Evolutionary conservation across 2,329 filamentous ascomycete genomes (phyloP).

Genomic region (Cryphonectria naterciae): DNA sequence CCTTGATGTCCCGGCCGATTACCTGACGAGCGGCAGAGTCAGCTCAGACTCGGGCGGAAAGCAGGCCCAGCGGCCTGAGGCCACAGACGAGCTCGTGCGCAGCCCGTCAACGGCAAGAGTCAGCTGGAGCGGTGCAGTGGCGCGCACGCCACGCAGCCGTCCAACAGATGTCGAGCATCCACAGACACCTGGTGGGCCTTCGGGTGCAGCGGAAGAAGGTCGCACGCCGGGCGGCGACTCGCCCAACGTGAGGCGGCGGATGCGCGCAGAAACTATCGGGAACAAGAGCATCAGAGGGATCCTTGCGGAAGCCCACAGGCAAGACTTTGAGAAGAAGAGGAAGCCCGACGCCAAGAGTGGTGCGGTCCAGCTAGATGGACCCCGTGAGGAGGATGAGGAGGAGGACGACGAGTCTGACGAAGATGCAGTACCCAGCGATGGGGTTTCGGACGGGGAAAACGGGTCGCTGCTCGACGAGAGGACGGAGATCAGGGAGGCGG

Average conservation of each 20-base stretch:
- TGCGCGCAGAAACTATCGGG: constrained; percentile 41
- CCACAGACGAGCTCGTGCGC: constrained; percentile 14
- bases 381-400: constrained; percentile 32
- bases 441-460: constrained; percentile 43
- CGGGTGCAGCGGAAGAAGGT: constrained; percentile 27
- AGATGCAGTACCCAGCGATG: constrained; percentile 33
- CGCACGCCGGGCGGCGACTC: constrained; percentile 20
- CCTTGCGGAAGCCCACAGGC: constrained; percentile 82
- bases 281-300: constrained; percentile 58
- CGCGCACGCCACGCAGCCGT: constrained; percentile 26
- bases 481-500: constrained; percentile 37
- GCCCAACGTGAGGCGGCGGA: constrained; percentile 35
- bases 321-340: constrained; percentile 87
- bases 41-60: constrained; percentile 41
- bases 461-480: constrained; percentile 34
- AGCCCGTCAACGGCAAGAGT: constrained; percentile 26
- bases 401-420: constrained; percentile 36
- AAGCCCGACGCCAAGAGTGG: constrained; percentile 35
- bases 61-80: constrained; percentile 9
- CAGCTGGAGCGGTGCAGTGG: constrained; percentile 20
- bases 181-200: constrained; percentile 27
- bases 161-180: constrained; percentile 33
- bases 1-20: constrained; percentile 47
- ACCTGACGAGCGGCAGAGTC: constrained; percentile 33
- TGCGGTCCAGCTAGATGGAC: constrained; percentile 30